Percentiles rank a stretch among this genome's conserved stretches.
Conservation (phyloP, 305 asterid genomes). For the Fraxinus paxiana region DNA sequence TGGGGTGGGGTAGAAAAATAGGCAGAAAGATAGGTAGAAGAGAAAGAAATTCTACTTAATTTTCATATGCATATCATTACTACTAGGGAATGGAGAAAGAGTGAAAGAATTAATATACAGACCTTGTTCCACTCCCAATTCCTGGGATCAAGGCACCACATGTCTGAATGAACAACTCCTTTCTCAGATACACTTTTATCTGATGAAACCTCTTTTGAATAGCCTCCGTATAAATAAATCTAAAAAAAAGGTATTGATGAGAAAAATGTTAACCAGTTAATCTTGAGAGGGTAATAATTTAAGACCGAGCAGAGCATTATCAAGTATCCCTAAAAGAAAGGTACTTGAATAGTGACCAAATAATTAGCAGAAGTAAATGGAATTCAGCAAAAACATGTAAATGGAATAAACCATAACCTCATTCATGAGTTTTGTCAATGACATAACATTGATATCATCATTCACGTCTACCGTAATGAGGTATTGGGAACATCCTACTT, state of each 20-base stretch:
- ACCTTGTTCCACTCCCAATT: slow-evolving; percentile 99
- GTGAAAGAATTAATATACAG: slow-evolving; percentile 23
- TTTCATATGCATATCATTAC: not conserved
- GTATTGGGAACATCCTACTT: not conserved
- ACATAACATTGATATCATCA: not conserved
- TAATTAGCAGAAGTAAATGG: not conserved
- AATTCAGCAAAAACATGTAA: not conserved
- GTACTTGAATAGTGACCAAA: not conserved
- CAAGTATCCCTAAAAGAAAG: slow-evolving; percentile 4
- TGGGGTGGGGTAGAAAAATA: not conserved
- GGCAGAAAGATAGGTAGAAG: not conserved
- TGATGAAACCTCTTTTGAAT: slow-evolving; percentile 76
- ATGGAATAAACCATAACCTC: not conserved
- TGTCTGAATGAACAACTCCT: slow-evolving; percentile 87
- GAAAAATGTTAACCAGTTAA: slow-evolving; percentile 11
- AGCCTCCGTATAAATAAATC: slow-evolving; percentile 93
- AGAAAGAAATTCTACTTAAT: not conserved
- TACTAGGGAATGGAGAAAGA: slow-evolving; percentile 5
- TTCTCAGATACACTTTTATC: slow-evolving; percentile 81
- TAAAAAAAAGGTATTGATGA: slow-evolving; percentile 20
- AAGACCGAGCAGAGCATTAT: not conserved
- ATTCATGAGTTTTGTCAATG: not conserved
- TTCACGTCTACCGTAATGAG: not conserved
- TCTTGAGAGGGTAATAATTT: not conserved
- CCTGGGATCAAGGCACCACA: slow-evolving; percentile 93